These are phyloP conservation scores for Penicillium sclerotiorum DNA, from an alignment of 2,329 filamentous ascomycete species.

Conservation along the genomic window DNA sequence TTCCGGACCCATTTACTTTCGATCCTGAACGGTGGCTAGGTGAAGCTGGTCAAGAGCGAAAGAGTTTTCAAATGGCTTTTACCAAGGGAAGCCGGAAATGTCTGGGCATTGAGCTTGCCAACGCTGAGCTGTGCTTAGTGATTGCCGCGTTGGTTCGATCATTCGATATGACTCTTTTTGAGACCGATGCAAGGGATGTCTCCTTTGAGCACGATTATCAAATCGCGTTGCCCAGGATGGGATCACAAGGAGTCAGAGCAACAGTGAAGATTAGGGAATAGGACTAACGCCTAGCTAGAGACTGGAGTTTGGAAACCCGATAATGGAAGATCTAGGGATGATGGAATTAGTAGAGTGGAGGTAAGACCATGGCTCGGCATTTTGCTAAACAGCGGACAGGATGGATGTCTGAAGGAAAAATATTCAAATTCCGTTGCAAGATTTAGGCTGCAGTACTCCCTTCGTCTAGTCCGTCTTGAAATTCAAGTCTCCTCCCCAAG, in stretches of 20 bases:
- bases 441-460: too few species aligned
- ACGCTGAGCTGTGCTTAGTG: slow-evolving; percentile 33
- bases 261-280: not conserved
- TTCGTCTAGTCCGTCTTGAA: too few species aligned
- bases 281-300: too few species aligned
- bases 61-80: slow-evolving; percentile 47
- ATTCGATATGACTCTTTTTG: slow-evolving; percentile 32
- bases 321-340: too few species aligned
- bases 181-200: slow-evolving; percentile 31
- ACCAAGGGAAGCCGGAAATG: slow-evolving; percentile 46
- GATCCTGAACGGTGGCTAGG: slow-evolving; percentile 47
- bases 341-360: too few species aligned
- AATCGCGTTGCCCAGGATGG: slow-evolving; percentile 28
- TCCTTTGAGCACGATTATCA: slow-evolving; percentile 33
- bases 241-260: slow-evolving; percentile 26
- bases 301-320: too few species aligned
- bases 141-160: slow-evolving; percentile 27
- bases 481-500: too few species aligned
- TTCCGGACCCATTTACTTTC: slow-evolving; percentile 38
- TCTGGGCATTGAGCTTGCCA: slow-evolving; percentile 44
- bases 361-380: too few species aligned
- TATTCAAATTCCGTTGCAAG: too few species aligned
- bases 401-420: too few species aligned
- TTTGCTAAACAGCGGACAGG: too few species aligned
- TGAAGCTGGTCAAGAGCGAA: slow-evolving; percentile 31